A percentile compares a stretch with the other conserved stretches of the same genome.
phyloP scores from a whole-genome alignment of 768 basidiomycete species.

The Trametes elegans region DNA sequence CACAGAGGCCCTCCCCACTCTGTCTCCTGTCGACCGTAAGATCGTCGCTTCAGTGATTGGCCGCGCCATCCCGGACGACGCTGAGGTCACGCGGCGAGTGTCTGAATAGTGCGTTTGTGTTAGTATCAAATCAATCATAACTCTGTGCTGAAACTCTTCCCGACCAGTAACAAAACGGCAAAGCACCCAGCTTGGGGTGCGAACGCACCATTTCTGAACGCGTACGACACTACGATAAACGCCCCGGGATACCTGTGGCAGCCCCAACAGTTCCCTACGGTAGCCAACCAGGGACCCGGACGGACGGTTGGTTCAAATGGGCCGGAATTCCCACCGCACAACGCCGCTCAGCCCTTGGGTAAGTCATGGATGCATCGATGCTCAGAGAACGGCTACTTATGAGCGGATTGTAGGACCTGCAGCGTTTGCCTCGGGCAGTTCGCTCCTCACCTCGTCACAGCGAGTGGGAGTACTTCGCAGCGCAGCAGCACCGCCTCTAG shows the following conservation, averaged over 20 bases:
- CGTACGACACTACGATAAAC: not conserved
- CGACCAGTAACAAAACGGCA: not conserved
- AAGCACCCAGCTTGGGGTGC: constrained; percentile 10
- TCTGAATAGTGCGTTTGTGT: constrained; percentile 56
- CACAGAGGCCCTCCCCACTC: constrained; percentile 39
- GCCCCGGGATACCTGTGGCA: constrained; percentile 3
- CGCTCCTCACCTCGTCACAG: too few species aligned
- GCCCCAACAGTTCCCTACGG: constrained; percentile 14
- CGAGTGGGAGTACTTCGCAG: not conserved
- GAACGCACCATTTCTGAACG: constrained; percentile 12
- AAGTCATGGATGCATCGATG: not conserved
- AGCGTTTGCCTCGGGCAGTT: constrained; percentile 2
- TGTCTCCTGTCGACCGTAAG: constrained; percentile 42
- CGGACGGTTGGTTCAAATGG: too few species aligned
- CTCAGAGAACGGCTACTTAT: too few species aligned
- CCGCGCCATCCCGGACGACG: constrained; percentile 43
- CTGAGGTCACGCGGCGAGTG: constrained; percentile 40
- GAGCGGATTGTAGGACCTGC: not conserved
- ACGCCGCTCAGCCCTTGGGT: not conserved
- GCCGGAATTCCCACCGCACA: too few species aligned
- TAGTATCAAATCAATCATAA: too few species aligned
- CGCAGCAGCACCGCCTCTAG: not conserved
- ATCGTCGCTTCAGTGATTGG: constrained; percentile 55
- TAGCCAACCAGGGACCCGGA: not conserved
- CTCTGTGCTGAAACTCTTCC: not conserved